Evolutionary conservation across 805 yeast species (phyloP), one percentile per base, ranked within the genome.

Genomic region (Wickerhamomyces alni): DNA sequence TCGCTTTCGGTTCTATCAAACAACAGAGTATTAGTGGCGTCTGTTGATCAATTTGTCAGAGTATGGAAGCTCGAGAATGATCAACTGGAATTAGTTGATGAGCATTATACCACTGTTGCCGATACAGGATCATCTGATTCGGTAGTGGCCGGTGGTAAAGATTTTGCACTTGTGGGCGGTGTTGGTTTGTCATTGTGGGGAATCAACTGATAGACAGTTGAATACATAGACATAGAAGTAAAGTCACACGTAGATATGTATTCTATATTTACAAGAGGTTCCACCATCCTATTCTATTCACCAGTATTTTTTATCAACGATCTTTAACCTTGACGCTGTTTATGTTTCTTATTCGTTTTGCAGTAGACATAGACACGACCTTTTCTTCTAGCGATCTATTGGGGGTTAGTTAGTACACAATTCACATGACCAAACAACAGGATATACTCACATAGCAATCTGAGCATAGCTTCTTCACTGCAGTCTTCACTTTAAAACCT

Each of bases 301-400:
- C n/a, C n/a, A n/a, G n/a, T n/a, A n/a, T n/a, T n/a, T n/a, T n/a
- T n/a, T n/a, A n/a, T n/a, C n/a, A n/a, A n/a, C n/a, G n/a, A n/a
- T n/a, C n/a, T 17, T 58, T 60, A 81, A 51, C 87, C 87, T 63
- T 87, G 96, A 63, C 95, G 86, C 65, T 89, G 97, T 65, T 89
- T 89, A 65, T 89, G 98, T 60, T 87, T 87, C 46, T 88, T 87
- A 60, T 89, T 87, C 35, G 93, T 72, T 62, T 89, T 93, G 72
- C 99, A 91, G 59, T 86, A 82, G 30, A 93, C 95, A 49, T 87
- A 87, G 11, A 89, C 91, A 55, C 93, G 74, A 31, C 99, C 99
- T 66, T 89, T 93, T 64, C 98, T 82, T 65, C 94, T 83, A 10
- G 93, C 96, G 64, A 87, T 76, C 67, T 76, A 63, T 19, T 2